These are phyloP conservation scores for Haplographium delicatum DNA, from an alignment of 495 filamentous ascomycete species.

Conservation along the genomic window DNA sequence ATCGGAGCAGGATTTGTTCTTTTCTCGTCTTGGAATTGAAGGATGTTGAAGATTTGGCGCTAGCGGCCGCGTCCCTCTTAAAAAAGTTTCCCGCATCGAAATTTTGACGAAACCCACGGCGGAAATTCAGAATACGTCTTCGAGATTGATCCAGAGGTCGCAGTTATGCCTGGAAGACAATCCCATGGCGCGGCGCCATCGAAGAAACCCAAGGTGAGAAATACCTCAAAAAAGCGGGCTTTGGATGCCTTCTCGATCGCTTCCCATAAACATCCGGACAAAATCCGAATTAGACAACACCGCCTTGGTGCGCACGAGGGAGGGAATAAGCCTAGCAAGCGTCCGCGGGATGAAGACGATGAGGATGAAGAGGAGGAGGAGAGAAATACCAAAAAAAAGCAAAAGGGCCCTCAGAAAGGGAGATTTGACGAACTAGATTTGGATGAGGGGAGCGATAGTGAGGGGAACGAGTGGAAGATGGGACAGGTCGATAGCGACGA, in stretches of 20 bases:
- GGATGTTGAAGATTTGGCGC: constrained; percentile 12
- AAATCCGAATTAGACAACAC: constrained; percentile 45
- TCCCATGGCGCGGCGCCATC: constrained; percentile 46
- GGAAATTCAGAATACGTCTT: background rate
- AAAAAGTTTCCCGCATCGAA: constrained; percentile 18
- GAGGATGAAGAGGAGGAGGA: constrained; percentile 48
- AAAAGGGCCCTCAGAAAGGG: constrained; percentile 37
- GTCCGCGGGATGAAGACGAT: constrained; percentile 27
- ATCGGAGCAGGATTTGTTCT: background rate
- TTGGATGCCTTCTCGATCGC: constrained; percentile 86
- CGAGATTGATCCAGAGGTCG: constrained; percentile 1
- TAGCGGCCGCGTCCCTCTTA: constrained; percentile 21
- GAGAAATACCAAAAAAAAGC: constrained; percentile 41
- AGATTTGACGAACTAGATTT: constrained; percentile 41
- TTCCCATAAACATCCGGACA: constrained; percentile 50
- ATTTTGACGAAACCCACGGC: constrained; percentile 12
- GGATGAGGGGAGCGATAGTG: constrained; percentile 71
- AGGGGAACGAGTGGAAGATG: constrained; percentile 83
- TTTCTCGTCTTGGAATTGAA: background rate
- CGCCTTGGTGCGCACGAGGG: constrained; percentile 56
- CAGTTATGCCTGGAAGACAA: constrained; percentile 64
- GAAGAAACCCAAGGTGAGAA: constrained; percentile 44
- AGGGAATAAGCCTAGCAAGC: constrained; percentile 23
- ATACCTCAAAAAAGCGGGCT: constrained; percentile 42
- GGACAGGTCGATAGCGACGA: constrained; percentile 71